A percentile compares a stretch with the other conserved stretches of the same genome.
These are phyloP conservation scores for Cornus kousa DNA, from an alignment of 148 eudicot genomes.

Conservation along the genomic window DNA sequence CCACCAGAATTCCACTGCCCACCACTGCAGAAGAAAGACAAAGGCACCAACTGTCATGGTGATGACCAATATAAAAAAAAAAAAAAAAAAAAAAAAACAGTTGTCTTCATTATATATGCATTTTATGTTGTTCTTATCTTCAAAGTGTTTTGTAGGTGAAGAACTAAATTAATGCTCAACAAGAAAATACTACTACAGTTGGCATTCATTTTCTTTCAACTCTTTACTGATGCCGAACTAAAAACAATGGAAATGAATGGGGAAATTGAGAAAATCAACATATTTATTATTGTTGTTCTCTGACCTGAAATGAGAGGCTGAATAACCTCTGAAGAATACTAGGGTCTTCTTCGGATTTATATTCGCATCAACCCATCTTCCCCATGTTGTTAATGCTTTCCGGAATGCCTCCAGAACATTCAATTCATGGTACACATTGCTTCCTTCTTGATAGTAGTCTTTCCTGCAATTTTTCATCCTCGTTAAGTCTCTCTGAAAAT, in stretches of 20 bases:
- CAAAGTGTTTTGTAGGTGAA: neutral
- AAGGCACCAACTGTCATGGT: neutral
- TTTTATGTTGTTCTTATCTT: neutral
- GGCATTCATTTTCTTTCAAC: neutral
- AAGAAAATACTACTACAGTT: neutral
- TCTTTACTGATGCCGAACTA: neutral
- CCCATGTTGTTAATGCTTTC: conserved; percentile 94
- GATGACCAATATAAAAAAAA: neutral
- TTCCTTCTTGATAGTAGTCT: conserved; percentile 93
- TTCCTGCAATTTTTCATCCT: conserved; percentile 36
- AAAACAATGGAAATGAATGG: neutral
- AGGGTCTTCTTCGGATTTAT: conserved; percentile 58
- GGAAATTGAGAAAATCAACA: neutral
- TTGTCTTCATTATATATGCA: neutral
- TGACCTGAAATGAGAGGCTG: conserved; percentile 92
- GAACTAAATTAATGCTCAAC: neutral
- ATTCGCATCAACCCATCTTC: conserved; percentile 77
- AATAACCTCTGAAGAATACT: conserved; percentile 87
- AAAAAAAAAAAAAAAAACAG: no score
- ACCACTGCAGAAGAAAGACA: conserved; percentile 49
- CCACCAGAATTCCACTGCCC: conserved; percentile 99
- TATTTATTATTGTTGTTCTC: neutral
- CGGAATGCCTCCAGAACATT: conserved; percentile 78
- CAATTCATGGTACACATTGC: conserved; percentile 72
- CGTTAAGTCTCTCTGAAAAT: neutral